phyloP scores from a whole-genome alignment of 345 rosid species.

The Ceriops zippeliana region DNA sequence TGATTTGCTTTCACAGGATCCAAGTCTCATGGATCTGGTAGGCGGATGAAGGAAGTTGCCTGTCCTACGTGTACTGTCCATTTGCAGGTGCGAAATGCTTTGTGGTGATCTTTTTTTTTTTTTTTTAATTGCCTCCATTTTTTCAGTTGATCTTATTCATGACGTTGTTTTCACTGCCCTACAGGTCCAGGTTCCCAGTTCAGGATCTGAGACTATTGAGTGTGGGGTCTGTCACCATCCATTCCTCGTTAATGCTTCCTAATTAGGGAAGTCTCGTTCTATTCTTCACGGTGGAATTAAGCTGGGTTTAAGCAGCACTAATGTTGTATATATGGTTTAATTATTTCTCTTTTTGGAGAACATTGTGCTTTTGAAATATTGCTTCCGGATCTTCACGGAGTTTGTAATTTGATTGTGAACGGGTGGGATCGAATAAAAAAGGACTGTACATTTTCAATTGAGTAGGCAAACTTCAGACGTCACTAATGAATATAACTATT shows the following conservation, averaged over 20 bases:
- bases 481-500: too few relatives aligned
- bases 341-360: conserved; percentile 5
- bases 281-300: neutral
- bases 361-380: neutral
- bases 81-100: conserved; percentile 62
- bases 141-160: neutral
- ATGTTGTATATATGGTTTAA: conserved; percentile 11
- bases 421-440: neutral
- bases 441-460: too few relatives aligned
- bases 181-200: conserved; percentile 98
- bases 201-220: conserved; percentile 98
- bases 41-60: conserved; percentile 93
- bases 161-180: conserved; percentile 1
- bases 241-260: conserved; percentile 88
- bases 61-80: conserved; percentile 99
- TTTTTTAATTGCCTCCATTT: neutral
- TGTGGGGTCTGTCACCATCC: conserved; percentile 98
- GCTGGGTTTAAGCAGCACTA: neutral
- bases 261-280: conserved; percentile 11
- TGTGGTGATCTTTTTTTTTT: neutral
- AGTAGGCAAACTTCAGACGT: too few relatives aligned
- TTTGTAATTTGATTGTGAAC: conserved; percentile 7
- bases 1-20: conserved; percentile 42
- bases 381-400: neutral
- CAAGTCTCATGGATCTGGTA: conserved; percentile 63